Evolutionary conservation across 129 eudicot genomes (phyloP).

Genomic region (Artemisia argyi): DNA sequence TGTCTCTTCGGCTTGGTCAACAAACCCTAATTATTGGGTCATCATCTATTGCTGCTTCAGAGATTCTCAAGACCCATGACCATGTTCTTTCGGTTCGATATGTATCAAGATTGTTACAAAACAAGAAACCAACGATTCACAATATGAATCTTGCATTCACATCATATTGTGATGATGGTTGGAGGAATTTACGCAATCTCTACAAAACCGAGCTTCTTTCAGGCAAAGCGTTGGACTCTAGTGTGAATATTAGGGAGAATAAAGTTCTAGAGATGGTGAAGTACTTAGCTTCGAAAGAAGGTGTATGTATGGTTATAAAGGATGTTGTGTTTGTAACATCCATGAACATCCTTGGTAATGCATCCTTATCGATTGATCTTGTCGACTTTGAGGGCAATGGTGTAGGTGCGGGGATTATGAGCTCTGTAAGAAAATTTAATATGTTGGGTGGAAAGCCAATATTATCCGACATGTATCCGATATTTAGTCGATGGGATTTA

Average conservation of each 20-base stretch:
- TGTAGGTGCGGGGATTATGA: slow-evolving; percentile 5
- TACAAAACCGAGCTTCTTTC: slow-evolving; percentile 36
- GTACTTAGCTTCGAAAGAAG: slow-evolving; percentile 22
- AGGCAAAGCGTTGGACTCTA: slow-evolving; percentile 27
- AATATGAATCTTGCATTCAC: slow-evolving; percentile 12
- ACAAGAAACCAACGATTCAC: slow-evolving; percentile 9
- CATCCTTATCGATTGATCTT: slow-evolving; percentile 32
- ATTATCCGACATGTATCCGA: slow-evolving; percentile 33
- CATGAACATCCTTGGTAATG: slow-evolving; percentile 34
- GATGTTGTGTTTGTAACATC: slow-evolving; percentile 29
- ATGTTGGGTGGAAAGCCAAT: slow-evolving; percentile 18
- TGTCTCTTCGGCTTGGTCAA: slow-evolving; percentile 30
- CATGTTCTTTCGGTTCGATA: slow-evolving; percentile 28
- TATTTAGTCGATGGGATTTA: slow-evolving; percentile 32
- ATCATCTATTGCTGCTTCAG: slow-evolving; percentile 32
- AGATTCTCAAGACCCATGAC: slow-evolving; percentile 46
- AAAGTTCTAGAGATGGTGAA: slow-evolving; percentile 28
- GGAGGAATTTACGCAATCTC: slow-evolving; percentile 25
- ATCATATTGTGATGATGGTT: slow-evolving; percentile 12
- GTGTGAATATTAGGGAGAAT: slow-evolving; percentile 15
- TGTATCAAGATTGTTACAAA: slow-evolving; percentile 21
- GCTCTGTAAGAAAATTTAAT: slow-evolving; percentile 18
- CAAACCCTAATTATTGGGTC: slow-evolving; percentile 37
- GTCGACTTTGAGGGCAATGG: slow-evolving; percentile 25
- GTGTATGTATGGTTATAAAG: slow-evolving; percentile 17